A percentile compares a stretch with the other conserved stretches of the same genome.
Conservation (phyloP, 495 filamentous ascomycete species). For the Tuber calosporum region DNA sequence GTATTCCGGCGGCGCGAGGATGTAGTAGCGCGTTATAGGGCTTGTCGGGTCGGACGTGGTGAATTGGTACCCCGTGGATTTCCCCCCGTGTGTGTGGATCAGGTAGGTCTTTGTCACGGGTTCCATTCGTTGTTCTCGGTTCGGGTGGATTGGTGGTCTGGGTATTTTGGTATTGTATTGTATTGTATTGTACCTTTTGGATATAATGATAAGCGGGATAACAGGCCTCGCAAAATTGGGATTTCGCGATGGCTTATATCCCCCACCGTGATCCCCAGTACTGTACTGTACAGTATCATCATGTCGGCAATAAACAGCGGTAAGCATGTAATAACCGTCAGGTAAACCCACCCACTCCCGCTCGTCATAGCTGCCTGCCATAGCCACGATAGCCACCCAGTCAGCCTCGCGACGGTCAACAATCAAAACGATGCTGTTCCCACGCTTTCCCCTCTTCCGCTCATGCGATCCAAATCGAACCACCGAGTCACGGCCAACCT, state of each 20-base stretch:
- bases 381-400: neutral
- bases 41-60: neutral
- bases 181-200: neutral
- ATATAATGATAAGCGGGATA: neutral
- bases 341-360: neutral
- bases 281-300: neutral
- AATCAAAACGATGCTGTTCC: neutral
- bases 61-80: neutral
- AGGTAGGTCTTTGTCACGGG: neutral
- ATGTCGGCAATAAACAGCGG: neutral
- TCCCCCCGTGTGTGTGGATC: neutral
- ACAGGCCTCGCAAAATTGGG: neutral
- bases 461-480: too few relatives aligned
- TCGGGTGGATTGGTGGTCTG: neutral
- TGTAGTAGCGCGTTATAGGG: constrained; percentile 15
- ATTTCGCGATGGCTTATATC: neutral
- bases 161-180: neutral
- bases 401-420: neutral
- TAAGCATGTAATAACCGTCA: neutral
- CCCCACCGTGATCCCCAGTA: neutral
- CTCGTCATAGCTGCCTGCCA: too few relatives aligned
- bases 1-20: constrained; percentile 23
- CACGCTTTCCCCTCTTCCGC: neutral
- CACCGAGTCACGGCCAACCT: neutral
- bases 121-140: neutral